phyloP scores from a whole-genome alignment of 805 yeast species.

The Wickerhamomyces xylosicus region DNA sequence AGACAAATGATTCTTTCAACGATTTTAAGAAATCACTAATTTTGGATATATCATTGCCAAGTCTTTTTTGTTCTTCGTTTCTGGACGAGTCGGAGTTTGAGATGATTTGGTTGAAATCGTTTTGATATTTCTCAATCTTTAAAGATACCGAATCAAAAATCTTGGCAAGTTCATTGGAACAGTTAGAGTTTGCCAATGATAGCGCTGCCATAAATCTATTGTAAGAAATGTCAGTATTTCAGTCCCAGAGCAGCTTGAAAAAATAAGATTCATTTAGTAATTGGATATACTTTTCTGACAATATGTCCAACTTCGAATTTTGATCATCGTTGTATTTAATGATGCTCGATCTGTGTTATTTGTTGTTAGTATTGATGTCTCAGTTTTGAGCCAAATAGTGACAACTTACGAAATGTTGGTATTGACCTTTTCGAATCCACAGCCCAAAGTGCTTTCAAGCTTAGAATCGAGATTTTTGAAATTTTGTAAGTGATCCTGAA shows the following conservation, averaged over 20 bases:
- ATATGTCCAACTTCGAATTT: too few species aligned
- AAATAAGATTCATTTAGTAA: too few species aligned
- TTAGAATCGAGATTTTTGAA: conserved; percentile 1
- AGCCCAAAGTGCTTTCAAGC: background rate
- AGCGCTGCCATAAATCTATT: background rate
- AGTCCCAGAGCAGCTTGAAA: background rate
- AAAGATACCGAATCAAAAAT: background rate
- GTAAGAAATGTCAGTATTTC: background rate
- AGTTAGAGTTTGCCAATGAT: background rate
- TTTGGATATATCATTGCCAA: background rate
- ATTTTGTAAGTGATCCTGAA: conserved; percentile 1
- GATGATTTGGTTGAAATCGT: too few species aligned
- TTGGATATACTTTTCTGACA: too few species aligned
- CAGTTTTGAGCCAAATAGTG: too few species aligned
- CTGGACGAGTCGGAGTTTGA: too few species aligned
- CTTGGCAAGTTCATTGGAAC: background rate
- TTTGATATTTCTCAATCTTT: too few species aligned
- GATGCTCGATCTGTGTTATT: too few species aligned
- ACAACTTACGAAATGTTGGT: background rate
- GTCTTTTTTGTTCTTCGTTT: too few species aligned
- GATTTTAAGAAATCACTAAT: background rate
- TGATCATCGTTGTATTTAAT: too few species aligned
- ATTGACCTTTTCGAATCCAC: background rate
- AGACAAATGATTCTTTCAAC: too few species aligned
- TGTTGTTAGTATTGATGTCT: too few species aligned